phyloP scores from a whole-genome alignment of 495 filamentous ascomycete species.

The Margaritispora aquatica region DNA sequence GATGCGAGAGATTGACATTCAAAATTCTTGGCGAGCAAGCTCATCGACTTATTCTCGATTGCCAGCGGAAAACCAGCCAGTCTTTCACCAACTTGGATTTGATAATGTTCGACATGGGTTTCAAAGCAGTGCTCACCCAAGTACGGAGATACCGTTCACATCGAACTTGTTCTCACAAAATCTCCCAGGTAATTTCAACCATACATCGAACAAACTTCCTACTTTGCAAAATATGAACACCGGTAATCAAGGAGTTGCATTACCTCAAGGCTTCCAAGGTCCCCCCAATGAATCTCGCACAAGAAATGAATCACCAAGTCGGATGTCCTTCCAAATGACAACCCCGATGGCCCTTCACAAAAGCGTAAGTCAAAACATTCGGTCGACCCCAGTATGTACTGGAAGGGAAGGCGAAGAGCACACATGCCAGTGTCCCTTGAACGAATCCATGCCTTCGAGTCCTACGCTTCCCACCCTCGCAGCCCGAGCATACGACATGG shows the following conservation, averaged over 20 bases:
- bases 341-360: not conserved
- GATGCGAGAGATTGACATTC: not conserved
- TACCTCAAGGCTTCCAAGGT: not conserved
- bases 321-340: not conserved
- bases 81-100: not conserved
- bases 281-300: not conserved
- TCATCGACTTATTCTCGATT: not conserved
- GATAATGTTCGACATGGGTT: slow-evolving; percentile 7
- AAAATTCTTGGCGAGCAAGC: not conserved
- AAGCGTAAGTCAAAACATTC: not conserved
- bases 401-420: not conserved
- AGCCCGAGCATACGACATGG: not conserved
- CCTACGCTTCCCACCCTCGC: not conserved
- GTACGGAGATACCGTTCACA: too few relatives aligned
- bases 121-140: too few relatives aligned
- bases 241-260: not conserved
- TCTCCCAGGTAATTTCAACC: too few relatives aligned
- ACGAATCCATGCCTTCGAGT: not conserved
- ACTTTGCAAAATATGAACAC: not conserved
- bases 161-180: too few relatives aligned
- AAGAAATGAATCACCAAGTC: not conserved
- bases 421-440: not conserved
- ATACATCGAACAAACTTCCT: not conserved
- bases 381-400: not conserved
- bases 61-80: not conserved